Conservation (phyloP, 192 early-diverging fungal genomes). For the Dispira parvispora region DNA sequence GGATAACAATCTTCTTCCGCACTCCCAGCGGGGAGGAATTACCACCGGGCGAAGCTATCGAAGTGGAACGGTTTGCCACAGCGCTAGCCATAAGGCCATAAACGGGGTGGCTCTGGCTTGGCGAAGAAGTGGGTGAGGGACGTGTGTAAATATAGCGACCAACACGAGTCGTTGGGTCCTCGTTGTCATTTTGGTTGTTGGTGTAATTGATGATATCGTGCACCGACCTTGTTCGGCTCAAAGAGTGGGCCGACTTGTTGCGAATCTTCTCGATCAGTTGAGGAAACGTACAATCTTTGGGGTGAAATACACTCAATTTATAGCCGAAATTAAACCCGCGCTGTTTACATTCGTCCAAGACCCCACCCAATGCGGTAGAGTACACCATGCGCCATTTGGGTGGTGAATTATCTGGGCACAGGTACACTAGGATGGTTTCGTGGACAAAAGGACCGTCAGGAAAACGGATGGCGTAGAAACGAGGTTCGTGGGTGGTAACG, state of each 20-base stretch:
- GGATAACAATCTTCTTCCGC: constrained; percentile 10
- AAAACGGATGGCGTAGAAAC: constrained; percentile 28
- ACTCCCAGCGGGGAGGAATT: not conserved
- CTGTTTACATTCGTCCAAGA: constrained; percentile 22
- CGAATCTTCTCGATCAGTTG: constrained; percentile 24
- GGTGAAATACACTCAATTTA: constrained; percentile 20
- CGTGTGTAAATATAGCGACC: constrained; percentile 10
- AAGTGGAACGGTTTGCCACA: not conserved
- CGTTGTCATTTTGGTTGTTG: constrained; percentile 1
- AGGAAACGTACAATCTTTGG: constrained; percentile 25
- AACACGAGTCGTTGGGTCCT: not conserved
- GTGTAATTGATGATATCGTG: constrained; percentile 23
- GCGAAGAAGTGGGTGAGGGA: not conserved
- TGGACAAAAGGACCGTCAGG: constrained; percentile 8
- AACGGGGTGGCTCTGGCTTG: not conserved
- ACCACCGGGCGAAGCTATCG: not conserved
- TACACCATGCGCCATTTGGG: constrained; percentile 33
- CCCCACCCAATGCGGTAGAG: constrained; percentile 21
- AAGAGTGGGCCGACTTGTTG: constrained; percentile 23
- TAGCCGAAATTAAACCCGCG: constrained; percentile 20
- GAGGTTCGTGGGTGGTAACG: constrained; percentile 12
- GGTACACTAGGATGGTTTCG: constrained; percentile 27
- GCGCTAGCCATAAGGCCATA: constrained; percentile 9
- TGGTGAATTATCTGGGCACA: constrained; percentile 23
- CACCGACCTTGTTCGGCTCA: constrained; percentile 19